A percentile compares a stretch with the other conserved stretches of the same genome.
These are phyloP conservation scores for Serendipita sp. DNA, from an alignment of 768 basidiomycete genomes.

Conservation along the genomic window DNA sequence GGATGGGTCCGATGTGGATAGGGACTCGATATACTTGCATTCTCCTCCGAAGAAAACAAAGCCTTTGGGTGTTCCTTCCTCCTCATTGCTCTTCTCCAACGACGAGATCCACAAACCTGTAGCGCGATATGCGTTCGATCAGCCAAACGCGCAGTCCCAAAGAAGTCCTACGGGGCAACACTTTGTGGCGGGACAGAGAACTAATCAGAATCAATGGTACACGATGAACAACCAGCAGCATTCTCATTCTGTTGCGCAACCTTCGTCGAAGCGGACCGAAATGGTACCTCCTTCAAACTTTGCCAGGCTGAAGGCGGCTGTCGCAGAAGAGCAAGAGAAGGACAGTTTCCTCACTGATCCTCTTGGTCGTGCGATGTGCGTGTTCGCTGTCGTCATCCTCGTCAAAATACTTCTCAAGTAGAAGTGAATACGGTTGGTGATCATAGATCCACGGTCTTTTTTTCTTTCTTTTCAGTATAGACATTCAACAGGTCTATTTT, in stretches of 20 bases:
- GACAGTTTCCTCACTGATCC: neutral
- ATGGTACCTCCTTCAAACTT: neutral
- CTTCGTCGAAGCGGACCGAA: neutral
- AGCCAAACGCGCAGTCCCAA: neutral
- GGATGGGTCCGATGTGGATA: neutral
- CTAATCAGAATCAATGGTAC: neutral
- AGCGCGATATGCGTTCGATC: neutral
- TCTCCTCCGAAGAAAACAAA: neutral
- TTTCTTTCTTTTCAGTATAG: neutral
- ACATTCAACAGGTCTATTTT: neutral
- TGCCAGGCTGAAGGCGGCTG: neutral
- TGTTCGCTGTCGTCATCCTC: neutral
- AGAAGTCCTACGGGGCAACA: neutral
- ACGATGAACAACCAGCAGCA: neutral
- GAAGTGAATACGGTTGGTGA: too few relatives aligned
- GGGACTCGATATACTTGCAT: neutral
- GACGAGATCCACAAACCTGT: neutral
- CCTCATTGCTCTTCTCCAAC: neutral
- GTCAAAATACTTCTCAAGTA: conserved; percentile 1
- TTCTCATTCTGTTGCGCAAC: neutral
- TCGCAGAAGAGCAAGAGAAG: neutral
- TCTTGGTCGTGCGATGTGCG: neutral
- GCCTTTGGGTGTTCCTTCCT: neutral
- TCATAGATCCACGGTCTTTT: neutral
- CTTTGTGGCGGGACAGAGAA: neutral